Percentiles rank a stretch among this genome's conserved stretches.
Conservation (phyloP, 2,329 filamentous ascomycete species). For the Epichloe bromicola region DNA sequence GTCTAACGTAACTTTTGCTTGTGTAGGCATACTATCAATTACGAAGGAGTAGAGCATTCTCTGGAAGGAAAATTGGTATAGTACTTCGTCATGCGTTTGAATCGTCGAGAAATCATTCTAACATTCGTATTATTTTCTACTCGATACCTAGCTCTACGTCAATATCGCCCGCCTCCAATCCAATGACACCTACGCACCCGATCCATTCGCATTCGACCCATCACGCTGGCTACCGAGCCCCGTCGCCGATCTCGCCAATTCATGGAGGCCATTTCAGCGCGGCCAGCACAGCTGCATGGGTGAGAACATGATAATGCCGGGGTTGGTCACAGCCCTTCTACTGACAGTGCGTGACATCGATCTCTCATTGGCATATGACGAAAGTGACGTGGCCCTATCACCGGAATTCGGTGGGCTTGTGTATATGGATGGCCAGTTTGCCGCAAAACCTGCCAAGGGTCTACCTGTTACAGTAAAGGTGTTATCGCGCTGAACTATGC, state of each 20-base stretch:
- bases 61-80: not conserved
- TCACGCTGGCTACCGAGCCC: conserved; percentile 1
- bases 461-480: conserved; percentile 1
- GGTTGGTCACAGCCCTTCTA: not conserved
- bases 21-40: not conserved
- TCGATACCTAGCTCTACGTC: not conserved
- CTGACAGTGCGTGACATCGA: not conserved
- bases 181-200: not conserved
- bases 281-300: conserved; percentile 3
- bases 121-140: not conserved
- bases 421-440: conserved; percentile 1
- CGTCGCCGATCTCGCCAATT: not conserved
- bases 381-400: not conserved
- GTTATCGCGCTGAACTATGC: not conserved
- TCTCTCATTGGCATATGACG: conserved; percentile 1
- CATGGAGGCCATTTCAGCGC: not conserved
- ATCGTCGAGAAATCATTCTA: not conserved
- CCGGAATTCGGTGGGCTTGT: not conserved
- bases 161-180: not conserved
- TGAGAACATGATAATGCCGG: conserved; percentile 4
- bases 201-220: conserved; percentile 1
- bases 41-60: not conserved
- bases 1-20: not conserved
- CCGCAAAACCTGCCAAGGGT: conserved; percentile 2
- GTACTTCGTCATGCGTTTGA: not conserved